Evolutionary conservation across 169 alveolate genomes (phyloP).

Genomic region (Eimeria necatrix): DNA sequence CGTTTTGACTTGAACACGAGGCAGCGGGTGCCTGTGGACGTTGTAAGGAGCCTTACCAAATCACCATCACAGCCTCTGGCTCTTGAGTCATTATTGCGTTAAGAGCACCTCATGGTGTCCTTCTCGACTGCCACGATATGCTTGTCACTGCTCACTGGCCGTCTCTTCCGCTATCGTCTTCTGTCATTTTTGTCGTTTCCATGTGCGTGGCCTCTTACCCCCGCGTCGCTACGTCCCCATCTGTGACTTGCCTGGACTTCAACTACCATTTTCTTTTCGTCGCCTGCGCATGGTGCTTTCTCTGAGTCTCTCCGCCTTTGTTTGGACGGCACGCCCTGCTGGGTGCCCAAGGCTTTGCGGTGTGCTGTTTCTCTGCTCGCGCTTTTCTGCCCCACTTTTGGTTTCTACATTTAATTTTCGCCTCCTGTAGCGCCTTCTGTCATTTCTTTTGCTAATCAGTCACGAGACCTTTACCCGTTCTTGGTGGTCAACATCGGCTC

Average conservation of each 20-base stretch:
- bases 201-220: neutral
- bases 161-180: no score
- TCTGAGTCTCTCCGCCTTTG: no score
- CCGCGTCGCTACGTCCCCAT: neutral
- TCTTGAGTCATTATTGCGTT: no score
- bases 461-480: conserved; percentile 87
- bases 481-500: conserved; percentile 94
- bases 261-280: no score
- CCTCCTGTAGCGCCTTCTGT: neutral
- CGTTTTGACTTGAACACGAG: conserved; percentile 85
- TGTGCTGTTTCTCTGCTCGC: neutral
- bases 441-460: conserved; percentile 35
- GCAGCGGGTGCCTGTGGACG: conserved; percentile 82
- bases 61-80: no score
- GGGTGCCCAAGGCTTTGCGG: neutral
- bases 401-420: neutral
- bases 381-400: neutral
- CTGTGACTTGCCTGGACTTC: no score
- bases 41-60: conserved; percentile 51
- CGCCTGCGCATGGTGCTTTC: no score
- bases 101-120: no score
- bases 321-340: no score
- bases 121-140: no score
- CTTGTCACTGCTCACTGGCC: no score
- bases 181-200: neutral